phyloP scores from a whole-genome alignment of 2,329 filamentous ascomycete species.

The Diaporthe citri region DNA sequence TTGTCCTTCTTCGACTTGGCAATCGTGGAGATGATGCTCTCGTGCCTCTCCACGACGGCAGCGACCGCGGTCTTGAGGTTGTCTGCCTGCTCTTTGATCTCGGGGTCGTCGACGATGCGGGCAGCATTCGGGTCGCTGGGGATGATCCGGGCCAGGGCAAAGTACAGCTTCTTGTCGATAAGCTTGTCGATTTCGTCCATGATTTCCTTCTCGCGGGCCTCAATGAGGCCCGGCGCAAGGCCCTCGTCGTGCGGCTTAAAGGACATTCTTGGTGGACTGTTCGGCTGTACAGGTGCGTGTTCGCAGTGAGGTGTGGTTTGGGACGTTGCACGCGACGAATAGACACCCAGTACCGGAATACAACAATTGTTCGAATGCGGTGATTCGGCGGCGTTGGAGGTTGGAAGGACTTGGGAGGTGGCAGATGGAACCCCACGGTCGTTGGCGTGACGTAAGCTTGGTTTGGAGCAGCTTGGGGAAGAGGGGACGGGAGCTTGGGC shows the following conservation, averaged over 20 bases:
- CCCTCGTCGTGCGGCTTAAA: constrained; percentile 37
- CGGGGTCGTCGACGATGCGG: constrained; percentile 37
- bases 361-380: background rate
- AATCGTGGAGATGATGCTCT: constrained; percentile 39
- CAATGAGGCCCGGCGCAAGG: constrained; percentile 35
- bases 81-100: constrained; percentile 39
- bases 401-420: background rate
- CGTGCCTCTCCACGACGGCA: constrained; percentile 38
- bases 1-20: constrained; percentile 39
- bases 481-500: background rate
- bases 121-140: constrained; percentile 36
- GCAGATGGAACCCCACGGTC: background rate
- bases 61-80: constrained; percentile 39
- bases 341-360: no score
- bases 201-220: constrained; percentile 39
- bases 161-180: constrained; percentile 40
- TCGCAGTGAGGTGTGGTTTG: background rate
- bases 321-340: background rate
- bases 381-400: background rate
- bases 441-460: background rate
- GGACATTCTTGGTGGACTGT: constrained; percentile 29
- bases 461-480: background rate
- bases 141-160: constrained; percentile 37
- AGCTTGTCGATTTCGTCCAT: constrained; percentile 40
- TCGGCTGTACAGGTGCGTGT: background rate